These are phyloP conservation scores for Pleurotus tuber-regium DNA, from an alignment of 768 basidiomycete genomes.

Conservation along the genomic window DNA sequence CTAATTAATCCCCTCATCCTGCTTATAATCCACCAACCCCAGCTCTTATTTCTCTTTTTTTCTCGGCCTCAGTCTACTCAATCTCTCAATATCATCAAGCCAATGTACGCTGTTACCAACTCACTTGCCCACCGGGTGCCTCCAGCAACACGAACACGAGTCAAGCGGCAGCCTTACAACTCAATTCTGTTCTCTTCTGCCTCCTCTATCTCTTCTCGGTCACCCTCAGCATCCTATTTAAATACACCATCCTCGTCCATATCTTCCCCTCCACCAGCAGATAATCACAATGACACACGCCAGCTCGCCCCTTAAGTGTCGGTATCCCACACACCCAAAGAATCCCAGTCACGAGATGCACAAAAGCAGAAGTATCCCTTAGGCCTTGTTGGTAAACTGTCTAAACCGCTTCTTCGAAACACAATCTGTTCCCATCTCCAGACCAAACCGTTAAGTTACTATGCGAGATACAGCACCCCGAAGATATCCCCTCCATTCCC, in stretches of 20 bases:
- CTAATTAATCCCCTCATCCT: conserved; percentile 28
- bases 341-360: conserved; percentile 29
- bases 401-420: conserved; percentile 11
- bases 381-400: conserved; percentile 59
- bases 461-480: conserved; percentile 77
- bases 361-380: conserved; percentile 50
- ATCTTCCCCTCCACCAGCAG: conserved; percentile 41
- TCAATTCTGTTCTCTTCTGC: too few relatives aligned
- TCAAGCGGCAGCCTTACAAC: conserved; percentile 89
- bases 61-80: conserved; percentile 15
- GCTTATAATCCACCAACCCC: conserved; percentile 24
- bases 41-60: conserved; percentile 20
- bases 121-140: conserved; percentile 71
- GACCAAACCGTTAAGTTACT: conserved; percentile 80
- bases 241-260: conserved; percentile 59
- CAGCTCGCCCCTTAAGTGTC: conserved; percentile 28
- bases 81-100: conserved; percentile 13
- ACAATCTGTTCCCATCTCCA: conserved; percentile 27
- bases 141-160: conserved; percentile 60
- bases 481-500: conserved; percentile 67
- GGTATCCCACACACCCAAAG: conserved; percentile 31
- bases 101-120: conserved; percentile 43
- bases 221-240: conserved; percentile 43
- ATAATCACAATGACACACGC: conserved; percentile 29
- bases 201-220: conserved; percentile 27